Evolutionary conservation across 2,329 filamentous ascomycete species (phyloP).

Genomic region (Pseudonectria buxi): DNA sequence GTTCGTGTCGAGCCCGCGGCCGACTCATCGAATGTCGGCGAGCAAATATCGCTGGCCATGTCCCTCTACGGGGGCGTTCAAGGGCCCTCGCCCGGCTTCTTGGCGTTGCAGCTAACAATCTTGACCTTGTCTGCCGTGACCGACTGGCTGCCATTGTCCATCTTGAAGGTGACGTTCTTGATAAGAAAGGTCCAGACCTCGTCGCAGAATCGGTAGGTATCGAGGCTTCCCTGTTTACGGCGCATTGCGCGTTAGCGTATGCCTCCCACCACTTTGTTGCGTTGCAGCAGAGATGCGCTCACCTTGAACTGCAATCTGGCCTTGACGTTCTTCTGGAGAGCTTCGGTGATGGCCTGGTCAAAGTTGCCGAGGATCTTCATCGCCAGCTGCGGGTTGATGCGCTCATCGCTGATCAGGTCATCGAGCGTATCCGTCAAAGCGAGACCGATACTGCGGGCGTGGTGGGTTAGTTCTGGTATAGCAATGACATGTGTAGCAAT

Average conservation of each 20-base stretch:
- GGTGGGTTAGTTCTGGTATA: conserved; percentile 19
- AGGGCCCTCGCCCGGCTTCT: conserved; percentile 46
- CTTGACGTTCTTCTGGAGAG: conserved; percentile 87
- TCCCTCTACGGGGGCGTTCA: conserved; percentile 2
- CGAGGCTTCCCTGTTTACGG: conserved; percentile 70
- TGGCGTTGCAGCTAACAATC: conserved; percentile 97
- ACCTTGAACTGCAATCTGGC: conserved; percentile 93
- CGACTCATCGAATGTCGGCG: conserved; percentile 1
- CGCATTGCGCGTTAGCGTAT: conserved; percentile 1
- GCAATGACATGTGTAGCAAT: conserved; percentile 24
- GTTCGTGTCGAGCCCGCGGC: conserved; percentile 14
- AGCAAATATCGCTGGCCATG: background rate
- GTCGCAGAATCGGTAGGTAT: conserved; percentile 98
- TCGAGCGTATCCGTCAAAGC: conserved; percentile 95
- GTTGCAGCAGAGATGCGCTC: conserved; percentile 15
- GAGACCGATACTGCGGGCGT: conserved; percentile 68
- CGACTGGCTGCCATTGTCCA: conserved; percentile 68
- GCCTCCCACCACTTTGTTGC: too few relatives aligned
- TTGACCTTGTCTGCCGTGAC: conserved; percentile 89
- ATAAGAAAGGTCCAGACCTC: conserved; percentile 99
- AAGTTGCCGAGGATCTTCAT: conserved; percentile 98
- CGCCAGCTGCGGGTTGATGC: conserved; percentile 94
- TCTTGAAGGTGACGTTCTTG: conserved; percentile 98
- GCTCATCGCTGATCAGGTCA: conserved; percentile 86
- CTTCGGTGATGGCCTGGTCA: conserved; percentile 86